Base-by-base conservation (phyloP, 169 alveolate genomes). In the Ichthyophthirius multifiliis region DNA sequence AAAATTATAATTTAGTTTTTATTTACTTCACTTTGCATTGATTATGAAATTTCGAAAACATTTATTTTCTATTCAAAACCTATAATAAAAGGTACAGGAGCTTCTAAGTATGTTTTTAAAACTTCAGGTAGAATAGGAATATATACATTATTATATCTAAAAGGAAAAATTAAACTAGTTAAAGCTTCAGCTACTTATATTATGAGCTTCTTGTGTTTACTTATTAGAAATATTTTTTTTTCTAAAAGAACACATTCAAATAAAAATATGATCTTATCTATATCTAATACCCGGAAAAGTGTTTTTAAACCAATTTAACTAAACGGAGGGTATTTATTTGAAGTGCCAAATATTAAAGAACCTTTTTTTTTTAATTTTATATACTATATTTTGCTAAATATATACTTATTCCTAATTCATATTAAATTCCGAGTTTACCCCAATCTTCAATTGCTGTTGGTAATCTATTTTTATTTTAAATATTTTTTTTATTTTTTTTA, bases 71-170 rank as follows among this genome's bases (percentile, higher is more conserved):
- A 20, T 16, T 67, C 62, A 12, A 67, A 5, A 15, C 86, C 86
- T 3, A 81, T 47, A 41, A 81, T 55, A 34, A 71, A 81, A 4
- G 86, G 86, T 1, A 73, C 37, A 9, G 86, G 86, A 15, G 86
- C 86, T 41, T 81, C 71, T 43, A 73, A 35, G 39, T 71, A 67
- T 15, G 43, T 32, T 27, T 39, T 39, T 16, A 81, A 41, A 12
- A 46, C 74, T 12, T 81, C 79, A 13, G 92, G 91, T 37, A 90
- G 45, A 23, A 82, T 82, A 2, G 91, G 90, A 10, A 90, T 84
- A 2, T 83, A 62, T 4, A 81, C 88, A 63, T 90, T 87, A 30
- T 43, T 80, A 84, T 86, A 90, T 16, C 84, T 63, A 64, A 90
- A 79, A 1, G 94, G 94, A 64, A 75, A 84, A 23, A 84, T 63